These are phyloP conservation scores for Neonectria sp. DNA, from an alignment of 2,329 filamentous ascomycete genomes.

Conservation along the genomic window DNA sequence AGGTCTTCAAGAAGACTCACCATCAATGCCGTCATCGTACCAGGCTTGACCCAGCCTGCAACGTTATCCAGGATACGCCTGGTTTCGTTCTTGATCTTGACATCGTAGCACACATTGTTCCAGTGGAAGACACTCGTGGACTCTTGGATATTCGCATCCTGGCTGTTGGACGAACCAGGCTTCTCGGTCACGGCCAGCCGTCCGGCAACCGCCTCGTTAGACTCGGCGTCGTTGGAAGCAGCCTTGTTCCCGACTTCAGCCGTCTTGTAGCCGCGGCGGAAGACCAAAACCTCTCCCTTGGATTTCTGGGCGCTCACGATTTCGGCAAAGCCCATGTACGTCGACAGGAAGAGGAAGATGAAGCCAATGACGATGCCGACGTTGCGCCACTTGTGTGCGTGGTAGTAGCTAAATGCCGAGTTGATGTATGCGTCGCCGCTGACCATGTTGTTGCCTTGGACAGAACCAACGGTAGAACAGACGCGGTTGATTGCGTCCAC, in stretches of 20 bases:
- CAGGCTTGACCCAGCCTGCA: constrained; percentile 91
- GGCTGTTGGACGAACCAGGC: constrained; percentile 25
- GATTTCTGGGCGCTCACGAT: constrained; percentile 64
- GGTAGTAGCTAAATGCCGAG: constrained; percentile 59
- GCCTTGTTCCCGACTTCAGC: background rate
- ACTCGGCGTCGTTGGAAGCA: constrained; percentile 30
- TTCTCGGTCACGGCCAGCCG: constrained; percentile 27
- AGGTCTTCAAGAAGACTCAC: constrained; percentile 46
- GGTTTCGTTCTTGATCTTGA: constrained; percentile 80
- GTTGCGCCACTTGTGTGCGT: constrained; percentile 68
- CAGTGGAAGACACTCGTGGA: constrained; percentile 86
- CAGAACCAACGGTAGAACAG: constrained; percentile 64
- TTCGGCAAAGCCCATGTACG: constrained; percentile 67
- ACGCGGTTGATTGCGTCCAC: constrained; percentile 51
- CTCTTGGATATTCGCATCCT: constrained; percentile 49
- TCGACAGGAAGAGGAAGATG: constrained; percentile 60
- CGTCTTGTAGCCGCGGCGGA: constrained; percentile 60
- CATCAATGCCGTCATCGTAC: constrained; percentile 89
- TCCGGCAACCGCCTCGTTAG: constrained; percentile 26
- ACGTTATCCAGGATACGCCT: constrained; percentile 85
- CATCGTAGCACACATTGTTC: constrained; percentile 80
- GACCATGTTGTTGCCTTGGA: constrained; percentile 60
- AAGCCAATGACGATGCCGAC: constrained; percentile 70
- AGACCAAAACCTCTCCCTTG: constrained; percentile 74
- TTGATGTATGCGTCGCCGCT: constrained; percentile 63